Evolutionary conservation across 179 eudicot genomes (phyloP).

Genomic region (Dionaea muscipula): DNA sequence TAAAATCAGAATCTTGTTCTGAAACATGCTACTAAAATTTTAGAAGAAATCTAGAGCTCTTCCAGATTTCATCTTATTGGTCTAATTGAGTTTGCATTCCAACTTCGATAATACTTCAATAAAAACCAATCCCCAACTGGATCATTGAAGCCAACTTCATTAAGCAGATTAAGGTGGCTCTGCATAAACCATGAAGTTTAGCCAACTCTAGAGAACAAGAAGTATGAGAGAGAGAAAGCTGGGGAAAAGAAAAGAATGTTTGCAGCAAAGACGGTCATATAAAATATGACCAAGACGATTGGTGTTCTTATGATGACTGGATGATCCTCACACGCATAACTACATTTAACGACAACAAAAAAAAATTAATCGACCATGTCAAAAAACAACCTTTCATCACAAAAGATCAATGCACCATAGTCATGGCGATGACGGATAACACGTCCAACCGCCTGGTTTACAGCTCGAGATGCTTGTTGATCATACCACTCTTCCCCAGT

Average conservation of each 20-base stretch:
- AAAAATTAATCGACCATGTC: background rate
- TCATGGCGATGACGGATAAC: constrained; percentile 98
- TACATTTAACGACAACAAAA: too few relatives aligned
- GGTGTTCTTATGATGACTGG: background rate
- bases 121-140: too few relatives aligned
- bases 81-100: too few relatives aligned
- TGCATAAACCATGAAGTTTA: background rate
- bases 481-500: constrained; percentile 92
- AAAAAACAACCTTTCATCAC: constrained; percentile 76
- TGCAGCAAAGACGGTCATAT: too few relatives aligned
- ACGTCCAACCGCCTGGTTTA: constrained; percentile 98
- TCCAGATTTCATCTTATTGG: too few relatives aligned
- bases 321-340: too few relatives aligned
- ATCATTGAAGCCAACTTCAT: background rate
- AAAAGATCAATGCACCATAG: constrained; percentile 84
- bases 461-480: constrained; percentile 90
- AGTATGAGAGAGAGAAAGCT: background rate
- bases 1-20: constrained; percentile 15
- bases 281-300: background rate
- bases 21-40: constrained; percentile 20
- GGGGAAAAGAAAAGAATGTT: background rate
- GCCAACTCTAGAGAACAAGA: background rate
- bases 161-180: background rate
- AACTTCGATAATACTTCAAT: too few relatives aligned
- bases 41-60: background rate